Percentiles rank a stretch among this genome's conserved stretches.
These are phyloP conservation scores for Rhizopogon vesiculosus DNA, from an alignment of 768 basidiomycete genomes.

Conservation along the genomic window DNA sequence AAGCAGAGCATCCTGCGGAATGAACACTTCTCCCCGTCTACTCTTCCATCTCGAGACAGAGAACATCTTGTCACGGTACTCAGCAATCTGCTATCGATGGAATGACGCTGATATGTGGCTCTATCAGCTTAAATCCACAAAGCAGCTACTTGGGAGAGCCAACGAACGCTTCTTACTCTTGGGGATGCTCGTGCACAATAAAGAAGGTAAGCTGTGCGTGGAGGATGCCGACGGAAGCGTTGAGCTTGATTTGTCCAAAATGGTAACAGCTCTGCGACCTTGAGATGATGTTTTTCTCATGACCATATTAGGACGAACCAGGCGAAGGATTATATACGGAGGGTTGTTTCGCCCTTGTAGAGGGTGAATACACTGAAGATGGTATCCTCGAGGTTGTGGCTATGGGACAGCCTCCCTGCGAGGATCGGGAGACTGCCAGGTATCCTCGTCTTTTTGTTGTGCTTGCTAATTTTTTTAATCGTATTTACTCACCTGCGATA, in stretches of 20 bases:
- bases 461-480: neutral
- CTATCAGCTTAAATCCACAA: conserved; percentile 84
- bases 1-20: conserved; percentile 91
- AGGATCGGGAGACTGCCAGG: conserved; percentile 81
- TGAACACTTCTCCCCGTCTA: conserved; percentile 97
- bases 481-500: conserved; percentile 26
- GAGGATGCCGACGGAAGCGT: conserved; percentile 94
- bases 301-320: conserved; percentile 61
- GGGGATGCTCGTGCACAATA: conserved; percentile 86
- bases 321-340: conserved; percentile 96
- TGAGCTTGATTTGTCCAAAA: conserved; percentile 79
- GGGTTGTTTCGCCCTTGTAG: conserved; percentile 90
- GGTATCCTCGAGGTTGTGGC: conserved; percentile 85
- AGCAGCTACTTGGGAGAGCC: conserved; percentile 88
- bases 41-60: conserved; percentile 83
- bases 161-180: conserved; percentile 89
- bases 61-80: conserved; percentile 81
- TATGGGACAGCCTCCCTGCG: conserved; percentile 96
- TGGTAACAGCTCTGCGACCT: conserved; percentile 45
- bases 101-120: conserved; percentile 1
- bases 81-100: neutral
- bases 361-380: conserved; percentile 95
- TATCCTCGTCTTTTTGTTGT: conserved; percentile 26
- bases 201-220: conserved; percentile 85
- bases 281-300: conserved; percentile 1